Evolutionary conservation across 106 monocot genomes (phyloP).

Genomic region (Acorus calamus): DNA sequence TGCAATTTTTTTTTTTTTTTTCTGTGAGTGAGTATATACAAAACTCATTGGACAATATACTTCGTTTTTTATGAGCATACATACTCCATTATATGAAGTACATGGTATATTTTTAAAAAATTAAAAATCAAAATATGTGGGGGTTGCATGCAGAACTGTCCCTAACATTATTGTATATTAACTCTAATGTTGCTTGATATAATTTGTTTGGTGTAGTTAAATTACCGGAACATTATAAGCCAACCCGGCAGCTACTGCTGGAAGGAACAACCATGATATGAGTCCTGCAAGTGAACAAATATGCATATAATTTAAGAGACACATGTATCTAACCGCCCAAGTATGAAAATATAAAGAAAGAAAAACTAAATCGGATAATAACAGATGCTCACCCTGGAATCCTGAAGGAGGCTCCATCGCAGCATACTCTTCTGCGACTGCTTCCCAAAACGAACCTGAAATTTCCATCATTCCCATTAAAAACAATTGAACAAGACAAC

Average conservation of each 20-base stretch:
- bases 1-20: no score
- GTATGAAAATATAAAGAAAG: neutral
- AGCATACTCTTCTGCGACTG: conserved; percentile 43
- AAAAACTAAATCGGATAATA: neutral
- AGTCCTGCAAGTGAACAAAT: conserved; percentile 34
- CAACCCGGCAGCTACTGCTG: conserved; percentile 52
- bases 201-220: neutral
- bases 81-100: no score
- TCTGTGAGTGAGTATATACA: no score
- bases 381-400: conserved; percentile 52
- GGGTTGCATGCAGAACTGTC: no score
- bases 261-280: conserved; percentile 88
- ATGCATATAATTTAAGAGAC: neutral
- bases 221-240: conserved; percentile 75
- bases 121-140: no score
- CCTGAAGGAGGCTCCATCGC: conserved; percentile 74
- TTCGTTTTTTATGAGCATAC: no score
- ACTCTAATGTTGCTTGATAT: neutral
- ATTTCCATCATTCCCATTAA: neutral
- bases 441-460: conserved; percentile 63
- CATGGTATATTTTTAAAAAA: no score
- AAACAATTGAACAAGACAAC: no score
- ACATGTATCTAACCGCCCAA: neutral
- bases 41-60: no score
- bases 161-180: no score